phyloP scores from a whole-genome alignment of 2,329 filamentous ascomycete genomes.

The Leptodontidium sp. region DNA sequence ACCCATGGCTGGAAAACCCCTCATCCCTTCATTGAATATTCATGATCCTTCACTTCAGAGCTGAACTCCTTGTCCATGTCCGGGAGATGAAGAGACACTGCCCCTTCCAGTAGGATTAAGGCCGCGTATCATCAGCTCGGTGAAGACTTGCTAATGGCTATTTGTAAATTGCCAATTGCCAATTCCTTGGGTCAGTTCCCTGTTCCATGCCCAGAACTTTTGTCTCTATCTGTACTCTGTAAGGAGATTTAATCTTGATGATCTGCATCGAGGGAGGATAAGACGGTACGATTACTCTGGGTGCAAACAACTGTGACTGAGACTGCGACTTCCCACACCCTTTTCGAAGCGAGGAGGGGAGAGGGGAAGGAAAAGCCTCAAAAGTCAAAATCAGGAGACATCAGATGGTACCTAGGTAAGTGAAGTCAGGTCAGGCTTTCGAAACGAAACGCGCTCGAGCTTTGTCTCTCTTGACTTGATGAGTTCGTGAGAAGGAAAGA shows the following conservation, averaged over 20 bases:
- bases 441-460: slow-evolving; percentile 14
- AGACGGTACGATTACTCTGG: background rate
- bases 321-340: background rate
- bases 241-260: background rate
- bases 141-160: background rate
- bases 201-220: background rate
- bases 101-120: background rate
- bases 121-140: background rate
- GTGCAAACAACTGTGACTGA: background rate
- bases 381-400: background rate
- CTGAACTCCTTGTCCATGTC: no score
- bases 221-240: background rate
- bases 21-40: no score
- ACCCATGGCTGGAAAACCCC: background rate
- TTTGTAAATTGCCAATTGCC: background rate
- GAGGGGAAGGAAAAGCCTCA: background rate
- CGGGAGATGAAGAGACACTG: background rate
- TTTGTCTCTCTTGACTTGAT: slow-evolving; percentile 14
- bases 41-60: no score
- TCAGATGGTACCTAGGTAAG: background rate
- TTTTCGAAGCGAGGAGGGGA: background rate
- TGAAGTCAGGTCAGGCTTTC: background rate
- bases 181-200: background rate
- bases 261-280: background rate
- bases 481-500: background rate